Conservation (phyloP, 768 basidiomycete genomes). For the Amanita pallidorosea region DNA sequence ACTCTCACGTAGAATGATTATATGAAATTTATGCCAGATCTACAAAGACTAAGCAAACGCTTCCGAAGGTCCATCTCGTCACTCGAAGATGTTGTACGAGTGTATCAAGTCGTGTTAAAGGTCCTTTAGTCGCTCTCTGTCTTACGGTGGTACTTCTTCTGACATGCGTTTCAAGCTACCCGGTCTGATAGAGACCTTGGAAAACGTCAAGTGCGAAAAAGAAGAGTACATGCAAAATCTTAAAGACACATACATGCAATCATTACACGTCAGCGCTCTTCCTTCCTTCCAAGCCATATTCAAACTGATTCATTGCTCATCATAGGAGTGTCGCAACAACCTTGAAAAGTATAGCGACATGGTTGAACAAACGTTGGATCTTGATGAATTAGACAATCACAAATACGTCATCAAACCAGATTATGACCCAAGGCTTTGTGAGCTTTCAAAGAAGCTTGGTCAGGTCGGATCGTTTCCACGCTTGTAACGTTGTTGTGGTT, state of each 20-base stretch:
- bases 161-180: conserved; percentile 42
- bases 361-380: conserved; percentile 94
- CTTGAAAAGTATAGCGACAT: conserved; percentile 81
- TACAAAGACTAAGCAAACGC: conserved; percentile 83
- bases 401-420: conserved; percentile 89
- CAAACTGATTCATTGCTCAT: not conserved
- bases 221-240: conserved; percentile 43
- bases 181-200: conserved; percentile 58
- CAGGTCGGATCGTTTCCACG: conserved; percentile 24
- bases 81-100: conserved; percentile 90
- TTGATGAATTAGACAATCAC: conserved; percentile 75
- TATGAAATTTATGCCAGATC: conserved; percentile 87
- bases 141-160: not conserved
- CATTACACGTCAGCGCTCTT: conserved; percentile 39
- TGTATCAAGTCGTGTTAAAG: conserved; percentile 88
- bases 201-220: conserved; percentile 32
- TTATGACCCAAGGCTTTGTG: conserved; percentile 69
- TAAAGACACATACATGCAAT: conserved; percentile 52
- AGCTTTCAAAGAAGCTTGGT: conserved; percentile 55
- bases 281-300: not conserved
- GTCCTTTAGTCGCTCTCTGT: conserved; percentile 23
- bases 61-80: conserved; percentile 79
- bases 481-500: not conserved
- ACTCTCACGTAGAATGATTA: conserved; percentile 56
- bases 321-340: conserved; percentile 49